These are phyloP conservation scores for Aspergillus transmontanensis DNA, from an alignment of 2,329 filamentous ascomycete genomes.

Conservation along the genomic window DNA sequence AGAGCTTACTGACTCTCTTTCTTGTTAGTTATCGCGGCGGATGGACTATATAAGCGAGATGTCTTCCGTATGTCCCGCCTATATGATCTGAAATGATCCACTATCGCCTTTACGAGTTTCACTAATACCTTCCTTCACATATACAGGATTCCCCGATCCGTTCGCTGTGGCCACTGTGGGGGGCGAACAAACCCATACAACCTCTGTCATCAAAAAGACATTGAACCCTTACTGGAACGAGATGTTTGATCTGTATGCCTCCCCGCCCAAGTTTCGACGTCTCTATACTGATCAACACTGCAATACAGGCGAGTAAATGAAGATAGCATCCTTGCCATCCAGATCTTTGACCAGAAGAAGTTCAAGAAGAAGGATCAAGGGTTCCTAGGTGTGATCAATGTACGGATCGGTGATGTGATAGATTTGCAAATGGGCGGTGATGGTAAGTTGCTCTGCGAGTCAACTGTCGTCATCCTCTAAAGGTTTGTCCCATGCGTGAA, in stretches of 20 bases:
- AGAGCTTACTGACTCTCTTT: neutral
- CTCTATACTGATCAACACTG: conserved; percentile 19
- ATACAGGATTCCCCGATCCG: conserved; percentile 88
- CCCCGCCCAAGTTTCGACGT: neutral
- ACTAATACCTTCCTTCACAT: conserved; percentile 16
- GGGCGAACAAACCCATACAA: conserved; percentile 98
- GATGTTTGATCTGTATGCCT: conserved; percentile 86
- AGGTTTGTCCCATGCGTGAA: neutral
- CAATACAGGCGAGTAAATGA: conserved; percentile 77
- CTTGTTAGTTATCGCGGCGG: conserved; percentile 88
- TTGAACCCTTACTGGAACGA: conserved; percentile 99
- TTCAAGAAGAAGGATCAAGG: conserved; percentile 99
- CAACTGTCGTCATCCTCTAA: neutral
- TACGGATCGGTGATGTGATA: conserved; percentile 91
- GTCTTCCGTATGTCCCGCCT: conserved; percentile 78
- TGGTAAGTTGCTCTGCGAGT: conserved; percentile 60
- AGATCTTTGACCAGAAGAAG: conserved; percentile 99
- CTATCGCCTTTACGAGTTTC: conserved; percentile 3
- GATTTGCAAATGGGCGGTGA: conserved; percentile 87
- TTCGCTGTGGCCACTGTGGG: conserved; percentile 97
- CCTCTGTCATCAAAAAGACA: conserved; percentile 93
- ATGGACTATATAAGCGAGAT: conserved; percentile 98
- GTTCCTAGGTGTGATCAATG: conserved; percentile 96
- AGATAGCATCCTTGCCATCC: conserved; percentile 93
- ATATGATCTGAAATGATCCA: neutral